Base-by-base conservation (phyloP, 257 asterid species). In the Paraleonurus japonicus region DNA sequence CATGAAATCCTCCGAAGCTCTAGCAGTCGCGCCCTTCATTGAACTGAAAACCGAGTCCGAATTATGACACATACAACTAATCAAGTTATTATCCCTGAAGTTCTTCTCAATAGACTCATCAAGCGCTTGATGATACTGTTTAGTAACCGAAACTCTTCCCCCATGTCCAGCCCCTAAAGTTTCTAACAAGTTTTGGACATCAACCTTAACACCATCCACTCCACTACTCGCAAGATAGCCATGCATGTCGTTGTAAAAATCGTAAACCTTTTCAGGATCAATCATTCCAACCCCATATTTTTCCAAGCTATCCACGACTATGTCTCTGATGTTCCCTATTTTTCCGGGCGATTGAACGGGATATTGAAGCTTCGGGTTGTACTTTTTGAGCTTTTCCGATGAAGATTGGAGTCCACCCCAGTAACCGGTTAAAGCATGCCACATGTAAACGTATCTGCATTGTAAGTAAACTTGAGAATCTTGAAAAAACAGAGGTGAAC, bases 391-490 rank as follows among this genome's bases (percentile, higher is more conserved):
- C 1, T 43, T 48, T 17, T 79, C 81, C 1, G 88, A 85, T 5
- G 78, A 61, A 2, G 88, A 65, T 7, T 67, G 81, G 32, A 91
- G 81, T 47, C 97, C 96, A 0, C 95, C 97, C 97, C 92, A 87
- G 71, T 89, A 91, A 23, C 97, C 96, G 6, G 85, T 80, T 48
- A 89, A 33, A 20, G 95, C 96, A 70, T 85, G 96, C 96, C 95
- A 91, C 81, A 89, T 85, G 64, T 89, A 90, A 5, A 87, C 95
- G 61, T 80, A 84, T 73, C 90, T 86, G 80, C 70, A 78, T 13
- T 35, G 62, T 48, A 4, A 51, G 76, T 24, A 66, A 19, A 3
- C n/a, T 50, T 61, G 43, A 71, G 66, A 37, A 60, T 1, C 51
- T 41, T 26, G 54, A 26, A 62, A 15, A 50, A 12, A 6, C 1